Conservation (phyloP, 768 basidiomycete species). For the Megacollybia marginata region DNA sequence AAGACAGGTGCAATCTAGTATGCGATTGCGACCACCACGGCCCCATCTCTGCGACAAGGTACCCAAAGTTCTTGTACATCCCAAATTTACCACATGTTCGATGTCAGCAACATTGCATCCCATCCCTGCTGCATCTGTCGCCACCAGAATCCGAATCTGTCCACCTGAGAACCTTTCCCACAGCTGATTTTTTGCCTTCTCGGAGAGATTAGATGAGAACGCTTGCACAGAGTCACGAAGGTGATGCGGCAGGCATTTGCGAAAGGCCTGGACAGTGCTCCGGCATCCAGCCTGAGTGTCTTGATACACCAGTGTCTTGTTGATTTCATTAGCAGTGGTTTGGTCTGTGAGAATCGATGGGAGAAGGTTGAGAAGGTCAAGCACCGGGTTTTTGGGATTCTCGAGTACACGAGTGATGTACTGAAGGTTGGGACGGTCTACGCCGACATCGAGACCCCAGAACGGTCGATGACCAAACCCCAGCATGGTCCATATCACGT, state of each 20-base stretch:
- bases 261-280: conserved; percentile 2
- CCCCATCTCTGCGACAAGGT: conserved; percentile 15
- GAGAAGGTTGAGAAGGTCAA: conserved; percentile 12
- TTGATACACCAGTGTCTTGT: conserved; percentile 11
- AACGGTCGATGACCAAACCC: conserved; percentile 21
- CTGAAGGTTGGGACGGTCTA: conserved; percentile 17
- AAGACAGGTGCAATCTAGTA: conserved; percentile 2
- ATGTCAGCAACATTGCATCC: conserved; percentile 22
- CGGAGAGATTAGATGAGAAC: conserved; percentile 13
- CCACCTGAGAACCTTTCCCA: conserved; percentile 14
- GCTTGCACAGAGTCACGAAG: conserved; percentile 11
- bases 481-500: conserved; percentile 17
- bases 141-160: conserved; percentile 15
- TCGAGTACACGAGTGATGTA: conserved; percentile 8
- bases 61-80: conserved; percentile 10
- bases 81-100: conserved; percentile 15
- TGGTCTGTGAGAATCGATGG: conserved; percentile 5
- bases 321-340: conserved; percentile 5
- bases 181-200: conserved; percentile 8
- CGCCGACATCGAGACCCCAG: conserved; percentile 24
- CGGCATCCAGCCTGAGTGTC: conserved; percentile 6
- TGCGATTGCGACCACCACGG: conserved; percentile 5
- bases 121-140: conserved; percentile 25
- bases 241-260: conserved; percentile 10
- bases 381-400: conserved; percentile 8